phyloP scores from a whole-genome alignment of 164 flowering plant species.

The Berberis thunbergii region DNA sequence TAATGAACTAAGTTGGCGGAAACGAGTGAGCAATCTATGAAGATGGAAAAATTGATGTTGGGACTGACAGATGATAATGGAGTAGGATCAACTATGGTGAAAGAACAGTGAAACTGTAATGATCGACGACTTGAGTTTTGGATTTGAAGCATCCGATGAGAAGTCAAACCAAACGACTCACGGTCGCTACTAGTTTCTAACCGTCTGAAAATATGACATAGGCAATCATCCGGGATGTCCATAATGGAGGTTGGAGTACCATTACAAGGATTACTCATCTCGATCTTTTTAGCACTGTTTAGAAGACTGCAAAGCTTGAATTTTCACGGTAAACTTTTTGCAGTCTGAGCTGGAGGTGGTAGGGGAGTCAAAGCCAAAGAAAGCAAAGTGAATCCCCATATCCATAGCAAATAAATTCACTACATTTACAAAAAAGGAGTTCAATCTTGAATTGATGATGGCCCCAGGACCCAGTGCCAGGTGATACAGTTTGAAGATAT shows the following conservation, averaged over 20 bases:
- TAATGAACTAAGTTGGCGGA: conserved; percentile 33
- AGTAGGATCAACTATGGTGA: conserved; percentile 12
- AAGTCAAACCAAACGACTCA: conserved; percentile 70
- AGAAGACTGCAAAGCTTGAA: conserved; percentile 50
- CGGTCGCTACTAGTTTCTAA: conserved; percentile 35
- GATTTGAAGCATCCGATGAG: conserved; percentile 51
- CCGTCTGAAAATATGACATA: conserved; percentile 30
- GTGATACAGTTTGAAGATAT: conserved; percentile 40
- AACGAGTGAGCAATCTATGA: conserved; percentile 41
- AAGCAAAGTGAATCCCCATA: conserved; percentile 37
- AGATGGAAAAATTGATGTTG: conserved; percentile 28
- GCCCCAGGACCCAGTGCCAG: conserved; percentile 45
- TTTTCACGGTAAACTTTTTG: conserved; percentile 38
- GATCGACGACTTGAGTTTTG: conserved; percentile 44
- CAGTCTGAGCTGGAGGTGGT: conserved; percentile 27
- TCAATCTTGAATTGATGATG: conserved; percentile 39
- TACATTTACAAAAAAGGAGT: conserved; percentile 60
- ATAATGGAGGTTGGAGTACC: conserved; percentile 24
- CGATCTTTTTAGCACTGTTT: conserved; percentile 19
- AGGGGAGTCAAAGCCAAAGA: conserved; percentile 38
- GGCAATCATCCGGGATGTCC: conserved; percentile 63
- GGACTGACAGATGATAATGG: conserved; percentile 13
- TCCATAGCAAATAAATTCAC: conserved; percentile 45
- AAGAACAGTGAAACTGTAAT: conserved; percentile 47
- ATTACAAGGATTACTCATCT: conserved; percentile 8